Percentiles rank a stretch among this genome's conserved stretches.
phyloP scores from a whole-genome alignment of 1,139 yeast species.

The Kodamaea ohmeri region DNA sequence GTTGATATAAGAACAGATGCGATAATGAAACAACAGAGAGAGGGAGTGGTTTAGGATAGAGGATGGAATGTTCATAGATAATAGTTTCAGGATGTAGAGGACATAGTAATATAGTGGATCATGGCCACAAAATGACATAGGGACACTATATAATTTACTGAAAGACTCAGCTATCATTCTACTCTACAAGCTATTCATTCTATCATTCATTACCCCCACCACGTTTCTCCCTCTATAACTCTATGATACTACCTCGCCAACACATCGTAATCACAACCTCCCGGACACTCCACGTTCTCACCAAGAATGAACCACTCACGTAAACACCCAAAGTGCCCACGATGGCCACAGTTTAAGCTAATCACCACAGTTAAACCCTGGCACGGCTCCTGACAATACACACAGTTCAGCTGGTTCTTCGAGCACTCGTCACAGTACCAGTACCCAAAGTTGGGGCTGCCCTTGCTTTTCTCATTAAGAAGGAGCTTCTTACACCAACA shows the following conservation, averaged over 20 bases:
- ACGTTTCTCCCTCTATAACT: no score
- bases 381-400: slow-evolving; percentile 78
- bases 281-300: slow-evolving; percentile 72
- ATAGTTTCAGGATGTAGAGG: no score
- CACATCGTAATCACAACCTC: slow-evolving; percentile 53
- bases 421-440: slow-evolving; percentile 85
- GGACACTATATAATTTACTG: no score
- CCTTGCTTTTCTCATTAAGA: slow-evolving; percentile 58
- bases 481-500: slow-evolving; percentile 63
- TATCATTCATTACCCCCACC: no score
- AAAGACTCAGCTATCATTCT: no score
- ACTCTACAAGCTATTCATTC: no score
- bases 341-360: slow-evolving; percentile 76
- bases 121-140: no score
- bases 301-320: slow-evolving; percentile 72
- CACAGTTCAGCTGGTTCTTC: slow-evolving; percentile 61
- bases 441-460: slow-evolving; percentile 47
- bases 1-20: slow-evolving; percentile 30
- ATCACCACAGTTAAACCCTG: slow-evolving; percentile 69
- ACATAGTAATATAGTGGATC: no score
- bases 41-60: no score
- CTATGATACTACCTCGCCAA: no score
- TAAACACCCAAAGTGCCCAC: slow-evolving; percentile 81
- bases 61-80: no score
- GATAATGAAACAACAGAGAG: neutral